Evolutionary conservation across 257 asterid species (phyloP), one percentile per base, ranked within the genome.

Genomic region (Solanum sparsipilum): DNA sequence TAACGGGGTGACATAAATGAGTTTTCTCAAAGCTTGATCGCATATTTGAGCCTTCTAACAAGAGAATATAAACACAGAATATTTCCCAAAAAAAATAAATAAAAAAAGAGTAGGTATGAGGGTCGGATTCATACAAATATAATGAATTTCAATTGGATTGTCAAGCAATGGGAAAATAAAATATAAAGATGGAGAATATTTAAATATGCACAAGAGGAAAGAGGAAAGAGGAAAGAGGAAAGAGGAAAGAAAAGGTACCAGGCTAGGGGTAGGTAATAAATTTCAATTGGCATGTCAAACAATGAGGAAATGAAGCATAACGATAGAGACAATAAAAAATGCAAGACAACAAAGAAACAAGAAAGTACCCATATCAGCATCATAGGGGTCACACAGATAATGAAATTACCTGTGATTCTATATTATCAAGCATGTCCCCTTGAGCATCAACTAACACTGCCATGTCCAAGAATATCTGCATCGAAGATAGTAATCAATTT

Each of bases 381-480:
- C 11, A 58, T 58, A 58, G 25, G 67, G 67, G 67, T 58, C 25
- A 20, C 67, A 58, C 25, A 58, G 4, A 58, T 58, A 58, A 20
- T 58, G 67, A 58, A 58, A 58, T 58, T 94, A 97, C 99, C 95
- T 97, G 99, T 25, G 99, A 92, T 92, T 97, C 99, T 44, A 97
- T 97, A 93, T 97, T 95, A 90, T 97, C 95, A 74, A 97, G 96
- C 98, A 97, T 90, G 94, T 97, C 99, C 38, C 99, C 99, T 93
- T 97, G 99, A 89, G 98, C 98, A 71, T 97, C 98, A 84, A 97
- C 99, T 88, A 96, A 92, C 38, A 97, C 99, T 1, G 99, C 99
- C 98, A 97, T 96, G 94, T 97, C 99, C 86, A 97, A 67, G 91
- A 96, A 97, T 91, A 97, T 89, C 99, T 97, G 92, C 89, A 89